Evolutionary conservation across 805 yeast genomes (phyloP).

Genomic region (Grigorovia transvaalensis): DNA sequence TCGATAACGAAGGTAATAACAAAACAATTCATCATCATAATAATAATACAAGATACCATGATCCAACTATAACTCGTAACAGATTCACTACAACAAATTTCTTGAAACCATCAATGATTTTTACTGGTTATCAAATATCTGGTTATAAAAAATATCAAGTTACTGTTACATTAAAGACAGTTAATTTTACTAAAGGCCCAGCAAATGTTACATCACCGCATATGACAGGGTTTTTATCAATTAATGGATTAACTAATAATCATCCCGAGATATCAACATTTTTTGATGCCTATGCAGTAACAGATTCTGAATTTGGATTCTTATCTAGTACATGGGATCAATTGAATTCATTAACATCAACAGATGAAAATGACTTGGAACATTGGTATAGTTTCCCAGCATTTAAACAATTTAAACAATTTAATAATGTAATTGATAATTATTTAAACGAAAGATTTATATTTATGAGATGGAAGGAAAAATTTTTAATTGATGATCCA

Average conservation of each 20-base stretch:
- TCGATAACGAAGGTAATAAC: background rate
- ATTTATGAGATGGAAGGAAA: slow-evolving; percentile 94
- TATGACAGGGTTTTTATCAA: slow-evolving; percentile 55
- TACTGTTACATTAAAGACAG: slow-evolving; percentile 45
- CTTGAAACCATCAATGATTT: slow-evolving; percentile 22
- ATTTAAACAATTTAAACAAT: slow-evolving; percentile 27
- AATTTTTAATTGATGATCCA: slow-evolving; percentile 76
- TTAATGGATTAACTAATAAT: slow-evolving; percentile 54
- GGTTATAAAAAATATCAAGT: slow-evolving; percentile 38
- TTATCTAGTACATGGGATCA: slow-evolving; percentile 21
- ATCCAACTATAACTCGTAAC: background rate
- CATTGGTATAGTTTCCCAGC: slow-evolving; percentile 56
- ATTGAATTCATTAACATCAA: slow-evolving; percentile 44
- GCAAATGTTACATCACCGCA: slow-evolving; percentile 15
- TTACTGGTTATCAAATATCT: slow-evolving; percentile 29
- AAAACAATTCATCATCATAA: background rate
- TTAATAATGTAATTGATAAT: slow-evolving; percentile 15
- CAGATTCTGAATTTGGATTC: slow-evolving; percentile 16
- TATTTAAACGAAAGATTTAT: slow-evolving; percentile 38
- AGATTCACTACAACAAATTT: slow-evolving; percentile 8
- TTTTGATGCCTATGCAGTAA: slow-evolving; percentile 40
- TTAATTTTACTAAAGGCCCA: slow-evolving; percentile 32
- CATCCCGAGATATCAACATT: slow-evolving; percentile 67
- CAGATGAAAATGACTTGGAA: slow-evolving; percentile 48
- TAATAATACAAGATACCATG: background rate